A percentile compares a stretch with the other conserved stretches of the same genome.
phyloP scores from a whole-genome alignment of 2,329 filamentous ascomycete species.

The Periconia sp. region DNA sequence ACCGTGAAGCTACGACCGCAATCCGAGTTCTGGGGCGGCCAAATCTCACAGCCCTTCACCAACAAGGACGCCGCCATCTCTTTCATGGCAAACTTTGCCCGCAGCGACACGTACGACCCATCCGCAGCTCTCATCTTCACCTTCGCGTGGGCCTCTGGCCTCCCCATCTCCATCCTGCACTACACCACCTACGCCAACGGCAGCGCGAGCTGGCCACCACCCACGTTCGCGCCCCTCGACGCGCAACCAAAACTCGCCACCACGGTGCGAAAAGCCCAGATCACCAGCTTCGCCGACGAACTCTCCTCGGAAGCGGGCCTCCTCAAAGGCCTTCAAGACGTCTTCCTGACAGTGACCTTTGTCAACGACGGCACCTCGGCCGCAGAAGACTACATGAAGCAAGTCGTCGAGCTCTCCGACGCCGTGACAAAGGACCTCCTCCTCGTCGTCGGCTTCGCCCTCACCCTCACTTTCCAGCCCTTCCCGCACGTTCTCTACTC shows the following conservation, averaged over 20 bases:
- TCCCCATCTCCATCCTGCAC: slow-evolving; percentile 13
- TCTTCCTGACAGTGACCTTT: slow-evolving; percentile 22
- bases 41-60: slow-evolving; percentile 28
- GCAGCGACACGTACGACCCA: slow-evolving; percentile 19
- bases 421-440: slow-evolving; percentile 9
- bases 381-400: slow-evolving; percentile 12
- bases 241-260: slow-evolving; percentile 13
- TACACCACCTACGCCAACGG: slow-evolving; percentile 20
- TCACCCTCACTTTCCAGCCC: slow-evolving; percentile 20
- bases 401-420: slow-evolving; percentile 16
- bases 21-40: slow-evolving; percentile 35
- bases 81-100: slow-evolving; percentile 12
- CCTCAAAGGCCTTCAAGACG: slow-evolving; percentile 9
- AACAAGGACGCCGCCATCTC: slow-evolving; percentile 10
- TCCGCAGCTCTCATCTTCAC: slow-evolving; percentile 21
- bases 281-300: slow-evolving; percentile 17
- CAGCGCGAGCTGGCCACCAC: slow-evolving; percentile 16
- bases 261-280: slow-evolving; percentile 18
- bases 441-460: slow-evolving; percentile 15
- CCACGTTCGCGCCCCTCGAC: slow-evolving; percentile 13
- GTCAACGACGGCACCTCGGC: slow-evolving; percentile 13
- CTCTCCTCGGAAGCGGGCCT: slow-evolving; percentile 6
- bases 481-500: slow-evolving; percentile 20
- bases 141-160: slow-evolving; percentile 18
- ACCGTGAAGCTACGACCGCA: slow-evolving; percentile 16